These are phyloP conservation scores for Inga laurina DNA, from an alignment of 306 rosid species.

Conservation along the genomic window DNA sequence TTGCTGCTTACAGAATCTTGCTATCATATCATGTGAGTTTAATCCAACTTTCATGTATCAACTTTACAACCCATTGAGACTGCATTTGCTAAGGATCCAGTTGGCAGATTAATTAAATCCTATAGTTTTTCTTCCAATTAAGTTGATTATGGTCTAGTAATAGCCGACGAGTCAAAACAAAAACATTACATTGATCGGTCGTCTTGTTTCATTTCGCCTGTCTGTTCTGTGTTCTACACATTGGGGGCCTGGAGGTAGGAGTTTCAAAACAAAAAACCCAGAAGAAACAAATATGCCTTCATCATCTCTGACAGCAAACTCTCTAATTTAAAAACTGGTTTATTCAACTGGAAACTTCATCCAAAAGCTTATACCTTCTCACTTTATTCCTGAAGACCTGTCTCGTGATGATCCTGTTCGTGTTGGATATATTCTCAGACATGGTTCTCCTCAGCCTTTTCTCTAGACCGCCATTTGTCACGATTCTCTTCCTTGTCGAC, in stretches of 20 bases:
- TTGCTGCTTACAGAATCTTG: background rate
- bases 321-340: constrained; percentile 12
- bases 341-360: constrained; percentile 82
- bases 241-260: constrained; percentile 38
- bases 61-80: background rate
- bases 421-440: constrained; percentile 56
- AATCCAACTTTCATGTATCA: background rate
- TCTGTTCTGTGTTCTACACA: constrained; percentile 40
- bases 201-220: constrained; percentile 18
- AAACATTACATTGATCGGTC: background rate
- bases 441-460: constrained; percentile 63
- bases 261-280: background rate
- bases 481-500: constrained; percentile 56
- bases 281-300: background rate
- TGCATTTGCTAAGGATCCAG: background rate
- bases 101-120: background rate
- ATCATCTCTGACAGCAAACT: constrained; percentile 15
- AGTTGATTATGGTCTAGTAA: background rate
- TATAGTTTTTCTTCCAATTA: background rate
- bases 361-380: constrained; percentile 95
- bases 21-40: background rate
- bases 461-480: constrained; percentile 48
- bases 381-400: constrained; percentile 81
- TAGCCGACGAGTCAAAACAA: background rate
- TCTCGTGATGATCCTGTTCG: constrained; percentile 44